Evolutionary conservation across 2,329 filamentous ascomycete species (phyloP).

Genomic region (Botrytis hyacinthi): DNA sequence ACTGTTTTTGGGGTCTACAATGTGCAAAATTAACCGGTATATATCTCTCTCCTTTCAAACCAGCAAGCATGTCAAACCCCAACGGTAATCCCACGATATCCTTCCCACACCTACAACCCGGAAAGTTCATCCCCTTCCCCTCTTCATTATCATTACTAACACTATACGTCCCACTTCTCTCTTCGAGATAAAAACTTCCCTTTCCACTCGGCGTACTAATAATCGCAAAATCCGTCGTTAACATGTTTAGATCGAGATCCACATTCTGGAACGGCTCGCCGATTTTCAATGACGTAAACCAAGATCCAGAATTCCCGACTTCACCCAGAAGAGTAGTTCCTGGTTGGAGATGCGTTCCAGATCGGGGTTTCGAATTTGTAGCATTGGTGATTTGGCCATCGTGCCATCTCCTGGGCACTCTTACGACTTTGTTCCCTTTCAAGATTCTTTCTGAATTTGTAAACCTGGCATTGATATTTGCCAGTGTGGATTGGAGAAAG

Average conservation of each 20-base stretch:
- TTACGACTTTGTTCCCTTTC: not conserved
- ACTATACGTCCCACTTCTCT: slow-evolving; percentile 30
- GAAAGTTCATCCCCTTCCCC: slow-evolving; percentile 2
- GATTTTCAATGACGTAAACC: slow-evolving; percentile 27
- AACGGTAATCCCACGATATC: not conserved
- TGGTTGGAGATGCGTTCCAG: slow-evolving; percentile 2
- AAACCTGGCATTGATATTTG: not conserved
- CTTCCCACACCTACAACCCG: not conserved
- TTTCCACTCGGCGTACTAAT: slow-evolving; percentile 26
- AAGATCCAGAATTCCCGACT: slow-evolving; percentile 27
- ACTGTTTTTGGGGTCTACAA: slow-evolving; percentile 30
- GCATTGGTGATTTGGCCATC: not conserved
- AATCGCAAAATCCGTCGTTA: slow-evolving; percentile 29
- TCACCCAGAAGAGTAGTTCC: slow-evolving; percentile 25
- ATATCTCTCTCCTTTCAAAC: slow-evolving; percentile 2
- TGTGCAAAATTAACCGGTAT: slow-evolving; percentile 28
- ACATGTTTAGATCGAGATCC: slow-evolving; percentile 31
- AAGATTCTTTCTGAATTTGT: slow-evolving; percentile 1
- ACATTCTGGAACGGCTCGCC: slow-evolving; percentile 29
- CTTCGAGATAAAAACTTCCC: slow-evolving; percentile 24
- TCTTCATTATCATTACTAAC: slow-evolving; percentile 9
- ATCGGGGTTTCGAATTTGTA: not conserved
- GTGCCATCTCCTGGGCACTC: slow-evolving; percentile 2
- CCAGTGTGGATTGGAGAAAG: not conserved
- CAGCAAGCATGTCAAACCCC: not conserved